Conservation (phyloP, 139 green algal genomes). For the Auxenochlorella pyrenoidosa region DNA sequence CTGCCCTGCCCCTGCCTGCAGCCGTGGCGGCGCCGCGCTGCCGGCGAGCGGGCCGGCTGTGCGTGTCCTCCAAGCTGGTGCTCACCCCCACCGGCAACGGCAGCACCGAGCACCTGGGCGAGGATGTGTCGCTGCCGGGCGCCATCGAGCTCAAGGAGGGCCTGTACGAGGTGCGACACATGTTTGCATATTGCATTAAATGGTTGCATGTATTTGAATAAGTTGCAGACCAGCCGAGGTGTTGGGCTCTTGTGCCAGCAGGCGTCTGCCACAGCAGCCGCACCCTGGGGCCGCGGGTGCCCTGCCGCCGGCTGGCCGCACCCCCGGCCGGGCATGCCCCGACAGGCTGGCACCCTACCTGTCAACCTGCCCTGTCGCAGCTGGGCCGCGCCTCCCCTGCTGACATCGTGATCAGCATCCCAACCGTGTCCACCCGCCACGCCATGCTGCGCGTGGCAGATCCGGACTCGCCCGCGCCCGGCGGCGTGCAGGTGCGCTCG, state of each 20-base stretch:
- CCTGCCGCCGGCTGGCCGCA: too few relatives aligned
- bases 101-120: slow-evolving; percentile 47
- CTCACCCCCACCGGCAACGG: slow-evolving; percentile 46
- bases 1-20: not conserved
- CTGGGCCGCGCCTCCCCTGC: slow-evolving; percentile 54
- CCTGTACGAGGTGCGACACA: not conserved
- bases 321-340: too few relatives aligned
- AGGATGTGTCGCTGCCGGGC: slow-evolving; percentile 39
- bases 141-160: slow-evolving; percentile 44
- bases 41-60: not conserved
- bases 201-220: too few relatives aligned
- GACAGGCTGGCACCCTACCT: too few relatives aligned
- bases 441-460: slow-evolving; percentile 52
- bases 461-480: not conserved
- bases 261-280: too few relatives aligned
- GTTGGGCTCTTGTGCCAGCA: too few relatives aligned
- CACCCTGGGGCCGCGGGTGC: too few relatives aligned
- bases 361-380: not conserved
- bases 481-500: not conserved
- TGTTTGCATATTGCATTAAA: too few relatives aligned
- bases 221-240: too few relatives aligned
- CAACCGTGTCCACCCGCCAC: slow-evolving; percentile 58
- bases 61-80: not conserved
- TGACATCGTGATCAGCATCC: slow-evolving; percentile 59
- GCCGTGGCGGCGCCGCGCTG: not conserved